Evolutionary conservation across 306 rosid genomes (phyloP).

Genomic region (Luffa acutangula): DNA sequence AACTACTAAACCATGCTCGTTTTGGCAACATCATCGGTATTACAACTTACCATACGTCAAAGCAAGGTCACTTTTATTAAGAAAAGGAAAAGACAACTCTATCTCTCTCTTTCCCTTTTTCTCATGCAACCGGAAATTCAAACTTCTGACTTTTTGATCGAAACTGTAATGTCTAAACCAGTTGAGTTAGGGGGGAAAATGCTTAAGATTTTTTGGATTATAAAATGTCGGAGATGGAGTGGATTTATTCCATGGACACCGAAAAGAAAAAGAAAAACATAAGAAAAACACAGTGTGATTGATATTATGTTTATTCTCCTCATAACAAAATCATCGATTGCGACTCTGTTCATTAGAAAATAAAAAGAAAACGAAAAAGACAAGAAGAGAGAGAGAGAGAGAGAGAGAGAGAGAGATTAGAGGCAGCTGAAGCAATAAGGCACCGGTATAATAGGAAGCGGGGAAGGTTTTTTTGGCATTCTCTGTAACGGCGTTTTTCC

Average conservation of each 20-base stretch:
- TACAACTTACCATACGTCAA: too few species aligned
- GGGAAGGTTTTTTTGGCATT: conserved; percentile 27
- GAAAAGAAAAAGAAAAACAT: background rate
- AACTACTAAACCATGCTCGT: too few species aligned
- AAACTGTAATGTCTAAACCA: too few species aligned
- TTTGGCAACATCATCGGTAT: too few species aligned
- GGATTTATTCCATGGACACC: background rate
- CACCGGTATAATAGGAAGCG: conserved; percentile 39
- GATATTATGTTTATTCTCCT: conserved; percentile 6
- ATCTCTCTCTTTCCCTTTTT: too few species aligned
- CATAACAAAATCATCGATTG: background rate
- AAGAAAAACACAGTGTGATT: background rate
- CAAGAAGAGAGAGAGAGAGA: conserved; percentile 5
- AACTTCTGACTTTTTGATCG: too few species aligned
- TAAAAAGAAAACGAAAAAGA: conserved; percentile 4
- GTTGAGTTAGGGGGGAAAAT: background rate
- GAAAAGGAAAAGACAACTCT: too few species aligned
- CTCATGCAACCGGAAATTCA: too few species aligned
- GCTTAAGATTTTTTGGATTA: background rate
- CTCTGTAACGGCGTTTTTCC: conserved; percentile 40
- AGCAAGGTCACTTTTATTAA: too few species aligned
- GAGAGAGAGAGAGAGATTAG: background rate
- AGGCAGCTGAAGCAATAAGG: conserved; percentile 18
- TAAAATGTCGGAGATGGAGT: background rate
- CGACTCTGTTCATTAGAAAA: background rate